These are phyloP conservation scores for Penicillium oxalicum DNA, from an alignment of 2,329 filamentous ascomycete genomes.

Conservation along the genomic window DNA sequence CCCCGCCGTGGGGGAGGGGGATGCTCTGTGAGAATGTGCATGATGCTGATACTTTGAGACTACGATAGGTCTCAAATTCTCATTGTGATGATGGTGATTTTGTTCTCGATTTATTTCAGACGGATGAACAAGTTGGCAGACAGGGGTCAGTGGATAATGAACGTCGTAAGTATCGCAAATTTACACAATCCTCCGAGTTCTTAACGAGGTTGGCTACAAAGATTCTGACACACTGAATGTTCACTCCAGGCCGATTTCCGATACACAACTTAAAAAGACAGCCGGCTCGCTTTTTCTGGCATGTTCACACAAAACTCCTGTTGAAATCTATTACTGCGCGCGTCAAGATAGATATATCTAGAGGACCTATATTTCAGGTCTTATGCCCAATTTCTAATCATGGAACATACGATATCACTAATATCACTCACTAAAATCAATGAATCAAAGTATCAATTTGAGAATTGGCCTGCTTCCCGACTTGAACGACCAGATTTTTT, in stretches of 20 bases:
- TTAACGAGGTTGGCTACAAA: no score
- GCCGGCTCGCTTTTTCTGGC: neutral
- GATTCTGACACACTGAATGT: neutral
- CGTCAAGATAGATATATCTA: neutral
- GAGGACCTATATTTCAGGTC: no score
- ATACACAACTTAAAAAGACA: slow-evolving; percentile 27
- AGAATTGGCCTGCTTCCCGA: neutral
- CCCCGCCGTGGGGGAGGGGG: no score
- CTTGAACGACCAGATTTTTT: neutral
- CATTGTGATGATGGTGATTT: slow-evolving; percentile 49
- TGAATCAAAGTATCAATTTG: no score
- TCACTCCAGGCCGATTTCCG: slow-evolving; percentile 24
- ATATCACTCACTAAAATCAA: no score
- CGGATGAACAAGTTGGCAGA: slow-evolving; percentile 46
- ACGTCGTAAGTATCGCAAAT: slow-evolving; percentile 24
- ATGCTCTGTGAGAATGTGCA: no score
- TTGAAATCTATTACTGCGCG: neutral
- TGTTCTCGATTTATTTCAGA: slow-evolving; percentile 52
- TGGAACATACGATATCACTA: no score
- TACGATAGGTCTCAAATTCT: slow-evolving; percentile 49
- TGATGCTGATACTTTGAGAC: neutral
- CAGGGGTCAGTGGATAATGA: slow-evolving; percentile 44
- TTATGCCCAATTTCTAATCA: no score
- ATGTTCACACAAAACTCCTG: neutral
- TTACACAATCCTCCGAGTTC: no score